Evolutionary conservation across 2,329 filamentous ascomycete genomes (phyloP).

Genomic region (Sphaerostilbella broomeana): DNA sequence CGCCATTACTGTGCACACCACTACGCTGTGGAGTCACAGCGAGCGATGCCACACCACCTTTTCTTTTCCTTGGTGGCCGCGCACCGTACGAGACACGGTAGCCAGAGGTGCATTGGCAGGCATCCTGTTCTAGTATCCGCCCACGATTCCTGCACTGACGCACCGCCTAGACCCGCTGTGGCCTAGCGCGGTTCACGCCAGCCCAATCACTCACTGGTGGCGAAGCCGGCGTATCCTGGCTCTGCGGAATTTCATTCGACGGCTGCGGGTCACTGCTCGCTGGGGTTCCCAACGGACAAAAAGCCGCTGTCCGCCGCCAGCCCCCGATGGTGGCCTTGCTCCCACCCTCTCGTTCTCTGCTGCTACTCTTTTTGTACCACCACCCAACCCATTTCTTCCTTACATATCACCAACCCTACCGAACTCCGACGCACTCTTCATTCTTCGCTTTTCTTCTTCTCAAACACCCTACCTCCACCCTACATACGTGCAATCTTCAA

Average conservation of each 20-base stretch:
- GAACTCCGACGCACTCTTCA: conserved; percentile 13
- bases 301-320: conserved; percentile 23
- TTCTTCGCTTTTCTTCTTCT: conserved; percentile 6
- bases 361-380: conserved; percentile 5
- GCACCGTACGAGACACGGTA: background rate
- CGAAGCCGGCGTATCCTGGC: conserved; percentile 23
- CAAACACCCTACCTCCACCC: conserved; percentile 1
- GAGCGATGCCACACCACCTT: background rate
- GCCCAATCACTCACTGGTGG: conserved; percentile 30
- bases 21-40: background rate
- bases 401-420: conserved; percentile 16
- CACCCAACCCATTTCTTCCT: conserved; percentile 17
- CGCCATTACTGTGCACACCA: background rate
- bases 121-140: no score
- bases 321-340: conserved; percentile 11
- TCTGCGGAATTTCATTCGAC: conserved; percentile 25
- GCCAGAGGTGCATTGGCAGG: no score
- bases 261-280: conserved; percentile 17
- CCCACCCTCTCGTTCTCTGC: conserved; percentile 11
- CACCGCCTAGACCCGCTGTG: conserved; percentile 17
- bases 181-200: conserved; percentile 18
- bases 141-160: background rate
- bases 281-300: conserved; percentile 26
- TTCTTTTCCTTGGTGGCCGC: no score
- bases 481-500: background rate